A percentile compares a stretch with the other conserved stretches of the same genome.
phyloP scores from a whole-genome alignment of 306 rosid genomes.

The Vachellia collinsii region DNA sequence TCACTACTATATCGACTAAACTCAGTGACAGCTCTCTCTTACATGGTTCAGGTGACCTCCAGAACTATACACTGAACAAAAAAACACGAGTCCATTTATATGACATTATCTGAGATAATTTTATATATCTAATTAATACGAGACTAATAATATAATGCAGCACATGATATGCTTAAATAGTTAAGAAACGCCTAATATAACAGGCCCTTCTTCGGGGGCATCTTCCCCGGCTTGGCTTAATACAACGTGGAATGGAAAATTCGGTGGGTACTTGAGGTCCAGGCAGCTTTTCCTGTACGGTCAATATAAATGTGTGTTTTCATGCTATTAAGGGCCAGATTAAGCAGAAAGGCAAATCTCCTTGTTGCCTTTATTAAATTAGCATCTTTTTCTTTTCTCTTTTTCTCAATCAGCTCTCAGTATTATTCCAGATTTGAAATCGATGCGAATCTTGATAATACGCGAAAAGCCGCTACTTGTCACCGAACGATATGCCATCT shows the following conservation, averaged over 20 bases:
- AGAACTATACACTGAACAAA: neutral
- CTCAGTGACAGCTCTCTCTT: conserved; percentile 25
- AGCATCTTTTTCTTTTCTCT: conserved; percentile 36
- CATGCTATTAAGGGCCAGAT: conserved; percentile 37
- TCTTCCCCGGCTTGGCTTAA: neutral
- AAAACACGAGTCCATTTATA: neutral
- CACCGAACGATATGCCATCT: conserved; percentile 20
- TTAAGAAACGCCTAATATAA: neutral
- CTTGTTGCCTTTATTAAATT: conserved; percentile 25
- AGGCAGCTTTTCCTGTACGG: conserved; percentile 25
- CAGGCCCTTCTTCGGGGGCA: neutral
- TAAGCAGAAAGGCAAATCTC: conserved; percentile 32
- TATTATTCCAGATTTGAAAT: conserved; percentile 33
- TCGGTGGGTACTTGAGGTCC: neutral
- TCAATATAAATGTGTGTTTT: conserved; percentile 24
- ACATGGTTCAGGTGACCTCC: conserved; percentile 25
- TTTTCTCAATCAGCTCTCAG: conserved; percentile 16
- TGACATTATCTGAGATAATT: neutral
- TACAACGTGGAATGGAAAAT: neutral
- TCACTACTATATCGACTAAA: conserved; percentile 6
- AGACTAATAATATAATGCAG: too few relatives aligned
- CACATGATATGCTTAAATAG: too few relatives aligned
- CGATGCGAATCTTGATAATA: conserved; percentile 45
- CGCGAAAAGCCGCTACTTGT: conserved; percentile 32
- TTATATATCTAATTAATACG: neutral